Conservation (phyloP, 306 rosid genomes). For the Herpetospermum pedunculosum region DNA sequence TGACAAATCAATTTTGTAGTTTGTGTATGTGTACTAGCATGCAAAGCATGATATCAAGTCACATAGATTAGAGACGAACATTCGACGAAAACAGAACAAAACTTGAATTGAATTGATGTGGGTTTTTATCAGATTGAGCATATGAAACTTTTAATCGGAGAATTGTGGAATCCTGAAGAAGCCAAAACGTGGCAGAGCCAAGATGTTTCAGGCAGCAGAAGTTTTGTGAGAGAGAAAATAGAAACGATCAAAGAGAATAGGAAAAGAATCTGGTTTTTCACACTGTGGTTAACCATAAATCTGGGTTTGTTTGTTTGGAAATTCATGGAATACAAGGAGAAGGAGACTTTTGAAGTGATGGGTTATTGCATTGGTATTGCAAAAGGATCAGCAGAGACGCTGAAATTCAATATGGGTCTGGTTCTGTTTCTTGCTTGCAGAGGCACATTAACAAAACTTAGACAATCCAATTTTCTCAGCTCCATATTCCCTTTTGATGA, state of each 20-base stretch:
- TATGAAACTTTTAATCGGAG: slow-evolving; percentile 29
- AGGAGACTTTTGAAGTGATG: slow-evolving; percentile 32
- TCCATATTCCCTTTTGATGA: slow-evolving; percentile 52
- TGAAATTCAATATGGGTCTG: slow-evolving; percentile 49
- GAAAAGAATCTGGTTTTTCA: slow-evolving; percentile 34
- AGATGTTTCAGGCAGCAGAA: slow-evolving; percentile 24
- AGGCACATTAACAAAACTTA: slow-evolving; percentile 33
- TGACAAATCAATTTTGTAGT: no score
- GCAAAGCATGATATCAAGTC: no score
- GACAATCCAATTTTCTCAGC: slow-evolving; percentile 30
- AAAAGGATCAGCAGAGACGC: slow-evolving; percentile 50
- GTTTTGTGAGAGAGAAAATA: neutral
- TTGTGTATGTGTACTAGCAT: no score
- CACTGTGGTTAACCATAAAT: slow-evolving; percentile 38
- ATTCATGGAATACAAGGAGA: slow-evolving; percentile 30
- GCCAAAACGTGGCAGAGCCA: neutral
- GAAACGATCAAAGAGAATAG: slow-evolving; percentile 26
- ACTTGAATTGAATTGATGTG: no score
- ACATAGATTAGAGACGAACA: no score
- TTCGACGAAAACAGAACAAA: no score
- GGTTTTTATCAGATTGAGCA: slow-evolving; percentile 42
- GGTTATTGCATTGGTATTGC: slow-evolving; percentile 39
- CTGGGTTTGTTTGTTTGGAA: slow-evolving; percentile 33
- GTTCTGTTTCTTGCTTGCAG: slow-evolving; percentile 48
- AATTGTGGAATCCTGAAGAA: neutral